Conservation (phyloP, 1,139 yeast species). For the Suhomyces maxii region DNA sequence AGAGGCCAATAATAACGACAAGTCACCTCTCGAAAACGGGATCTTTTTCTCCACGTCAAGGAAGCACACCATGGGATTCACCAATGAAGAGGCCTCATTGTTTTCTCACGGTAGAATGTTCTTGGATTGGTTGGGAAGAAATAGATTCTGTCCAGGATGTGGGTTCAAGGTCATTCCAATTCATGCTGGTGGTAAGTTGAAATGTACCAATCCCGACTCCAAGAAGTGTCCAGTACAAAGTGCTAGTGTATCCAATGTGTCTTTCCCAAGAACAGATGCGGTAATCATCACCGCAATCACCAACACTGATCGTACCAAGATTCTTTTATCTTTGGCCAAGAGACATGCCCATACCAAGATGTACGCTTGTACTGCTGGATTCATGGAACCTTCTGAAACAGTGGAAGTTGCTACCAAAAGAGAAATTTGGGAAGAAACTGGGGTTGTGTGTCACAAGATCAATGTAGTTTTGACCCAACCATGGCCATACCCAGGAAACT, state of each 20-base stretch:
- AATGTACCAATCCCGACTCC: slow-evolving; percentile 51
- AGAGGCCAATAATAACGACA: slow-evolving; percentile 3
- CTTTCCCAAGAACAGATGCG: slow-evolving; percentile 91
- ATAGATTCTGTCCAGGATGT: slow-evolving; percentile 85
- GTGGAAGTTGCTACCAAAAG: slow-evolving; percentile 85
- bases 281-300: slow-evolving; percentile 81
- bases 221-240: slow-evolving; percentile 55
- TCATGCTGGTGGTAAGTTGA: slow-evolving; percentile 80
- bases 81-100: slow-evolving; percentile 57
- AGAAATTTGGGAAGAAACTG: slow-evolving; percentile 96
- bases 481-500: slow-evolving; percentile 93
- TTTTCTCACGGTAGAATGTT: slow-evolving; percentile 83
- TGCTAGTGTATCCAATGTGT: slow-evolving; percentile 55
- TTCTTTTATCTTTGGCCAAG: slow-evolving; percentile 70
- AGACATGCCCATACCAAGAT: slow-evolving; percentile 49
- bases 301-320: slow-evolving; percentile 56
- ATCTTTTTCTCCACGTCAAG: slow-evolving; percentile 36
- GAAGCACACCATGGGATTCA: slow-evolving; percentile 37
- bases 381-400: slow-evolving; percentile 92
- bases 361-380: slow-evolving; percentile 91
- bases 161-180: slow-evolving; percentile 69
- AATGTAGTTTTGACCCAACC: slow-evolving; percentile 75
- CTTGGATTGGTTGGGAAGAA: slow-evolving; percentile 79
- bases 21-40: slow-evolving; percentile 18
- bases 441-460: slow-evolving; percentile 65